phyloP scores from a whole-genome alignment of 1,284 basidiomycete species.

The Papiliotrema nemorosa region DNA sequence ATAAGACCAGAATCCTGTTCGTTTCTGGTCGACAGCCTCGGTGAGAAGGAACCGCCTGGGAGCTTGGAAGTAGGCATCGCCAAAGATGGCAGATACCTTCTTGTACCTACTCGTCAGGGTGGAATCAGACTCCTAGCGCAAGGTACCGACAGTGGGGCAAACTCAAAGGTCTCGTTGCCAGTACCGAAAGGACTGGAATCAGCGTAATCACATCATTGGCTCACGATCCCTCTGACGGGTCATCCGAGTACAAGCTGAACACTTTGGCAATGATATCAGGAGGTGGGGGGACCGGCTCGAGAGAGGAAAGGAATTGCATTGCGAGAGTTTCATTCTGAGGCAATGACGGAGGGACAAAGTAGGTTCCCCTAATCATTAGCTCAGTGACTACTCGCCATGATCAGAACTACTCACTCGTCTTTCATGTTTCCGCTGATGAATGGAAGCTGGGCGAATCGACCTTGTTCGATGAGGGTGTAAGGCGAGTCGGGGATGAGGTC shows the following conservation, averaged over 20 bases:
- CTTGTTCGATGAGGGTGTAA: conserved; percentile 31
- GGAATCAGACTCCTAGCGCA: no score
- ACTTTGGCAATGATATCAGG: conserved; percentile 15
- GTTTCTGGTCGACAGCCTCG: conserved; percentile 22
- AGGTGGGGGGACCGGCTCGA: no score
- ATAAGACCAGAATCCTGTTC: conserved; percentile 35
- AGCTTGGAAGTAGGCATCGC: conserved; percentile 35
- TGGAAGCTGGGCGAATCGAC: conserved; percentile 39
- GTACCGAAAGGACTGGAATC: conserved; percentile 34
- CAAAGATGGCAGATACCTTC: conserved; percentile 27
- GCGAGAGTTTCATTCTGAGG: conserved; percentile 16
- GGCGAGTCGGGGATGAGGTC: conserved; percentile 40
- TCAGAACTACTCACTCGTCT: conserved; percentile 34
- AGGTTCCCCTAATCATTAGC: conserved; percentile 27
- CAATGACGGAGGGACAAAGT: conserved; percentile 26
- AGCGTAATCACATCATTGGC: conserved; percentile 3
- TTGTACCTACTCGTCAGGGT: conserved; percentile 30
- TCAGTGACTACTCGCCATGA: background rate
- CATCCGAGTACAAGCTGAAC: conserved; percentile 28
- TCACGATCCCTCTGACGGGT: conserved; percentile 30
- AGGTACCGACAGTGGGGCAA: conserved; percentile 9
- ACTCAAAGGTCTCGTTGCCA: conserved; percentile 40
- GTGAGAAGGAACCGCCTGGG: conserved; percentile 30
- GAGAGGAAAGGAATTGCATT: no score
- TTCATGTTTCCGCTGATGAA: conserved; percentile 45